A percentile compares a stretch with the other conserved stretches of the same genome.
phyloP scores from a whole-genome alignment of 2,329 filamentous ascomycete genomes.

The Sordariomycetes sp. region DNA sequence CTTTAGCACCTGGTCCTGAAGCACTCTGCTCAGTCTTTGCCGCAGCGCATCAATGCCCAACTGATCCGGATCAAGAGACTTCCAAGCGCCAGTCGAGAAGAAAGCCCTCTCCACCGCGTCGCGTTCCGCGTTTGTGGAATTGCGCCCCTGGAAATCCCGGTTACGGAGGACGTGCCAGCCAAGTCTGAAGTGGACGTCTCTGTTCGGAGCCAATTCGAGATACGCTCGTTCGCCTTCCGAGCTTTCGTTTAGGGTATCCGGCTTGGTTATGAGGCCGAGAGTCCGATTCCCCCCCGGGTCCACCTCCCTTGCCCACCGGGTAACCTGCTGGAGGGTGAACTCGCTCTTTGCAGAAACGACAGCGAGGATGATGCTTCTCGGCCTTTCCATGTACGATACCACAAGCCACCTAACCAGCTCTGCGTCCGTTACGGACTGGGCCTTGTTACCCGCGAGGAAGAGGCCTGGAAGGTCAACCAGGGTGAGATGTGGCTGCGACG shows the following conservation, averaged over 20 bases:
- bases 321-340: conserved; percentile 23
- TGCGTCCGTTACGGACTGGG: conserved; percentile 21
- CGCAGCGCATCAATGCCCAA: conserved; percentile 10
- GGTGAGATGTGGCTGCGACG: conserved; percentile 23
- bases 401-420: conserved; percentile 23
- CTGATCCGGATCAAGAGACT: conserved; percentile 18
- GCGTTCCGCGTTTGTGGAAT: conserved; percentile 19
- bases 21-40: conserved; percentile 9
- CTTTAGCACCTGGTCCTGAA: conserved; percentile 16
- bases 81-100: conserved; percentile 23
- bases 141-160: conserved; percentile 24
- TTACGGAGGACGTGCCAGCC: conserved; percentile 45
- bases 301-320: conserved; percentile 16
- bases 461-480: conserved; percentile 35
- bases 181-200: conserved; percentile 32
- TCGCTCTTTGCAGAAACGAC: conserved; percentile 29
- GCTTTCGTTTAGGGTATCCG: conserved; percentile 20
- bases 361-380: conserved; percentile 31
- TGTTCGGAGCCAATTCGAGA: conserved; percentile 30
- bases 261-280: conserved; percentile 32
- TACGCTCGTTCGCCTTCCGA: conserved; percentile 29
- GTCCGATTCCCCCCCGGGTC: conserved; percentile 23
- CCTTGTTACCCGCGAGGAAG: conserved; percentile 22
- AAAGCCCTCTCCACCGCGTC: conserved; percentile 30
- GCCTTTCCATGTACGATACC: conserved; percentile 25